These are phyloP conservation scores for Leishmania tarentolae DNA, from an alignment of 208 protist genomes.

Conservation along the genomic window DNA sequence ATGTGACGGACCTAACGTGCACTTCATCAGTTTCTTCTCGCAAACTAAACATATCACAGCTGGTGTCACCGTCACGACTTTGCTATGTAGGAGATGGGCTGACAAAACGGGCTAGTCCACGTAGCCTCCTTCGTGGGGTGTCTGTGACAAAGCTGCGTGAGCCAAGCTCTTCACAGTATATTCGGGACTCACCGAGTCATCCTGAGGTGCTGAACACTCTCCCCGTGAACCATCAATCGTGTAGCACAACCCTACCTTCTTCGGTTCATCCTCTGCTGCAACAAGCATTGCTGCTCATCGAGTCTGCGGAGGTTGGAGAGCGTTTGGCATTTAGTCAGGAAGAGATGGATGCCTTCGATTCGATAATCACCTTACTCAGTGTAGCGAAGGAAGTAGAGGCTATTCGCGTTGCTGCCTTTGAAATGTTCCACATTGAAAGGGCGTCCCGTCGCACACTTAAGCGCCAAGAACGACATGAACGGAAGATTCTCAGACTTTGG, in stretches of 20 bases:
- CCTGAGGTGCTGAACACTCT: not conserved
- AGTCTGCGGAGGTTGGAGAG: slow-evolving; percentile 44
- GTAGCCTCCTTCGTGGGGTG: not conserved
- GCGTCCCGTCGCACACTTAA: slow-evolving; percentile 39
- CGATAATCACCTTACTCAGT: slow-evolving; percentile 34
- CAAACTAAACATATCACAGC: not conserved
- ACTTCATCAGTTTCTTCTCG: not conserved
- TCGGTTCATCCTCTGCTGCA: slow-evolving; percentile 37
- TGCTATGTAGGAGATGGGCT: slow-evolving; percentile 6
- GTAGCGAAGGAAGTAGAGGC: slow-evolving; percentile 39
- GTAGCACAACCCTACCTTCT: not conserved
- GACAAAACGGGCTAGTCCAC: not conserved
- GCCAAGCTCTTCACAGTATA: not conserved
- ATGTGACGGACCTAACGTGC: not conserved
- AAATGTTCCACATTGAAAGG: slow-evolving; percentile 50
- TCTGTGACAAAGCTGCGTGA: not conserved
- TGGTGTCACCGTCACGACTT: slow-evolving; percentile 8
- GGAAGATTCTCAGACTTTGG: slow-evolving; percentile 43
- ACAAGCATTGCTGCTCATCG: slow-evolving; percentile 51
- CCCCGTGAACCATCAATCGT: not conserved
- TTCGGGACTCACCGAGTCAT: not conserved
- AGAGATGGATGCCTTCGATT: slow-evolving; percentile 32
- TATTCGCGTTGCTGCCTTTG: slow-evolving; percentile 49
- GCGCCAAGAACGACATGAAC: slow-evolving; percentile 52
- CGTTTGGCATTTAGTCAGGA: slow-evolving; percentile 42